These are phyloP conservation scores for Phaeoacremonium minimum DNA, from an alignment of 2,329 filamentous ascomycete species.

Conservation along the genomic window DNA sequence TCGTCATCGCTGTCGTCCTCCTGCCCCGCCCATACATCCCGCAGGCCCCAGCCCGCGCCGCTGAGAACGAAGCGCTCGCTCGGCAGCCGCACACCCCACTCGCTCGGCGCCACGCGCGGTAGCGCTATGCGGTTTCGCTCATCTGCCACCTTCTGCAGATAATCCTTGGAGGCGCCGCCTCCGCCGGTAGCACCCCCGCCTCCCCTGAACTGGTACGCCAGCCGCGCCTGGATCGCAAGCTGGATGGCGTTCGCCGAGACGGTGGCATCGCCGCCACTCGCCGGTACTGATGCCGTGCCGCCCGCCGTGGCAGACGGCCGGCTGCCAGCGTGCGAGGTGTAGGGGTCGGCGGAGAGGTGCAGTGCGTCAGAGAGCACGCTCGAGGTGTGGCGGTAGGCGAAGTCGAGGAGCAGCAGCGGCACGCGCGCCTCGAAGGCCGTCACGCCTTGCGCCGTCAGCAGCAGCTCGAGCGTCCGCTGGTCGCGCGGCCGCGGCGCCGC, in stretches of 20 bases:
- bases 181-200: slow-evolving; percentile 39
- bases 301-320: slow-evolving; percentile 45
- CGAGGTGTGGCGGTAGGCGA: slow-evolving; percentile 78
- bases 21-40: slow-evolving; percentile 51
- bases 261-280: slow-evolving; percentile 43
- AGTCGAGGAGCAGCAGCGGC: slow-evolving; percentile 78
- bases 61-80: slow-evolving; percentile 66
- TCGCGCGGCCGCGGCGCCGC: slow-evolving; percentile 65
- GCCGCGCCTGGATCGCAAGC: slow-evolving; percentile 65
- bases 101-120: slow-evolving; percentile 57
- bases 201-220: slow-evolving; percentile 65
- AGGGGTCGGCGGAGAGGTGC: slow-evolving; percentile 65
- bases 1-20: slow-evolving; percentile 33
- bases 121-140: slow-evolving; percentile 65
- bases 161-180: slow-evolving; percentile 65
- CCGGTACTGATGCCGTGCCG: slow-evolving; percentile 40
- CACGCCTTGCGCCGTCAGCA: slow-evolving; percentile 75
- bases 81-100: slow-evolving; percentile 64
- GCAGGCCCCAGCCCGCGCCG: slow-evolving; percentile 61
- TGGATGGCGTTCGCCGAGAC: slow-evolving; percentile 65
- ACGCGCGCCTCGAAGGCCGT: slow-evolving; percentile 78
- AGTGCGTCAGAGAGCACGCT: slow-evolving; percentile 67
- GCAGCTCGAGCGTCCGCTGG: slow-evolving; percentile 72
- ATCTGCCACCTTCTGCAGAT: slow-evolving; percentile 68
- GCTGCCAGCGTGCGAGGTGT: slow-evolving; percentile 52